Conservation (phyloP, 2,329 filamentous ascomycete species). For the Apiospora kogelbergensis region DNA sequence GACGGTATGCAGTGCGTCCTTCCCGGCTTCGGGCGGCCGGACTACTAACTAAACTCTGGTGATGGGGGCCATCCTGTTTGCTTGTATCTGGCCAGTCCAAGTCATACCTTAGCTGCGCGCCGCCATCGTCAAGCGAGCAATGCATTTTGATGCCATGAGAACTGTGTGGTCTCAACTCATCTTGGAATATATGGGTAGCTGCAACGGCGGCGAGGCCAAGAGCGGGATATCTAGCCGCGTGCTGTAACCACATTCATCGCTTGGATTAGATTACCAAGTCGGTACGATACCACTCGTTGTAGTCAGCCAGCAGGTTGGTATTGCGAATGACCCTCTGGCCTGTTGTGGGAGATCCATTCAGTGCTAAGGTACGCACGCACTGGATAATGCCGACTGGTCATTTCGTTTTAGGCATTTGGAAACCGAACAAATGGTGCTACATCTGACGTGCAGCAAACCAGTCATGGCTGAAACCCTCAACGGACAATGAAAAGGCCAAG, state of each 20-base stretch:
- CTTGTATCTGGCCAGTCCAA: not conserved
- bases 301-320: not conserved
- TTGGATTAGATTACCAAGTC: not conserved
- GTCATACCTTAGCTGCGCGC: not conserved
- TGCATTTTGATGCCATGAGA: not conserved
- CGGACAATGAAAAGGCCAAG: not conserved
- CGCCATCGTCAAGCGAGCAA: not conserved
- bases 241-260: not conserved
- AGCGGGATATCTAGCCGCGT: not conserved
- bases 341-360: not conserved
- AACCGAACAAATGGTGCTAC: not conserved
- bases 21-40: not conserved
- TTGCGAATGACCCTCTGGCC: not conserved
- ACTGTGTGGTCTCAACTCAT: not conserved
- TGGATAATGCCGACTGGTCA: not conserved
- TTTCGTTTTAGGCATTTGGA: not conserved
- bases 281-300: not conserved
- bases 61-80: not conserved
- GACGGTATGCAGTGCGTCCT: not conserved
- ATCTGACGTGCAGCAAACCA: not conserved
- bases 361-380: not conserved
- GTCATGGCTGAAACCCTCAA: constrained; percentile 1
- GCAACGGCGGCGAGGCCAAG: not conserved
- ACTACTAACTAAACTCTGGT: not conserved
- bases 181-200: not conserved